Percentiles rank a stretch among this genome's conserved stretches.
Conservation (phyloP, 495 filamentous ascomycete species). For the Podospora comata region DNA sequence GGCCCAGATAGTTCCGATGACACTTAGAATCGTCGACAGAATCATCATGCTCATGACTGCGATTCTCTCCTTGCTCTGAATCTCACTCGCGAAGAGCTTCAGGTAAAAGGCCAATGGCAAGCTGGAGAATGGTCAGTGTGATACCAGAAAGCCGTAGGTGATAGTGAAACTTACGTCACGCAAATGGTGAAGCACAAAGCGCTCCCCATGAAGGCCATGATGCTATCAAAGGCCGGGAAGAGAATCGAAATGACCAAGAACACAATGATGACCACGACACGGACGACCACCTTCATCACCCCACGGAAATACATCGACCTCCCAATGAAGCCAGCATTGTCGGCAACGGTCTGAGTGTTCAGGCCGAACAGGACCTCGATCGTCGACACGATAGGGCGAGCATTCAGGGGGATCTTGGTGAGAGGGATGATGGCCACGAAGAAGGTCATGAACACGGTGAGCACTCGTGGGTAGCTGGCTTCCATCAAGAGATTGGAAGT, state of each 20-base stretch:
- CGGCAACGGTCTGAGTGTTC: constrained; percentile 52
- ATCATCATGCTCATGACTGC: constrained; percentile 68
- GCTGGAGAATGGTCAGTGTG: constrained; percentile 20
- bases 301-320: constrained; percentile 57
- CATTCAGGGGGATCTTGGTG: constrained; percentile 91
- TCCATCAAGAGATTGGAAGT: constrained; percentile 80
- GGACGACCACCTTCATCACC: constrained; percentile 56
- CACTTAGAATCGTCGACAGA: constrained; percentile 63
- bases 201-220: constrained; percentile 90
- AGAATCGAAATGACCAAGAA: constrained; percentile 61
- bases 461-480: constrained; percentile 66
- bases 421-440: constrained; percentile 91
- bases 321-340: constrained; percentile 44
- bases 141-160: neutral
- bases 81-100: constrained; percentile 83
- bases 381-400: constrained; percentile 81
- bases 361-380: constrained; percentile 77
- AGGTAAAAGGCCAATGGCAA: constrained; percentile 86
- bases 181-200: constrained; percentile 94
- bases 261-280: constrained; percentile 48
- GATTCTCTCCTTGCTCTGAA: constrained; percentile 60
- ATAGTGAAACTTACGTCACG: constrained; percentile 58
- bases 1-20: constrained; percentile 80
- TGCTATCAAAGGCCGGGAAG: constrained; percentile 84
- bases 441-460: constrained; percentile 73